phyloP scores from a whole-genome alignment of 2,329 filamentous ascomycete genomes.

The Pseudohalonectria lignicola region DNA sequence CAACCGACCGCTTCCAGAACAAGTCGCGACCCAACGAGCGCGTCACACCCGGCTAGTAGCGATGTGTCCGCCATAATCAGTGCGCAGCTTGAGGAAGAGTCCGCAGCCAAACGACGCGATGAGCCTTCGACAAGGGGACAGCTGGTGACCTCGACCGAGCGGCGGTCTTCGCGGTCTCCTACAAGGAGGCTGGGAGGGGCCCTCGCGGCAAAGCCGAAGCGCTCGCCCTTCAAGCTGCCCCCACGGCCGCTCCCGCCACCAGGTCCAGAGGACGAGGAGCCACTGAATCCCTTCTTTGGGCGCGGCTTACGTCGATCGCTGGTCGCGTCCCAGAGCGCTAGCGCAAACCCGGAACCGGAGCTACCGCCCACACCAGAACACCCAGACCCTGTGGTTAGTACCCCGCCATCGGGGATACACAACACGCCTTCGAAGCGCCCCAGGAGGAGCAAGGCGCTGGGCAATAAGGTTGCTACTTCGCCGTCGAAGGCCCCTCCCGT shows the following conservation, averaged over 20 bases:
- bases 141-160: too few relatives aligned
- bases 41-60: conserved; percentile 6
- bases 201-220: conserved; percentile 23
- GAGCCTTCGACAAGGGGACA: too few relatives aligned
- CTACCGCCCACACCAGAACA: conserved; percentile 48
- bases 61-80: conserved; percentile 5
- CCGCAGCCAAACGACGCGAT: conserved; percentile 8
- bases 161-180: conserved; percentile 12
- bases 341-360: conserved; percentile 47
- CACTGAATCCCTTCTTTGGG: conserved; percentile 28
- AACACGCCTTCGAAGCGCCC: conserved; percentile 42
- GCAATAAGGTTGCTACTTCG: too few relatives aligned
- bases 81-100: conserved; percentile 18
- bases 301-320: conserved; percentile 22
- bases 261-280: conserved; percentile 27
- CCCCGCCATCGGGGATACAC: conserved; percentile 48
- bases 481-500: too few relatives aligned
- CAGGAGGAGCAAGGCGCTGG: conserved; percentile 28
- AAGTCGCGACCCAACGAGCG: conserved; percentile 8
- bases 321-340: conserved; percentile 18
- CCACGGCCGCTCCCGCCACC: conserved; percentile 37
- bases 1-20: not conserved
- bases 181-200: conserved; percentile 17
- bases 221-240: conserved; percentile 28
- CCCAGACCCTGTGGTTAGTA: conserved; percentile 40